Evolutionary conservation across 257 asterid genomes (phyloP), one percentile per base, ranked within the genome.

Genomic region (Nicotiana noctiflora): DNA sequence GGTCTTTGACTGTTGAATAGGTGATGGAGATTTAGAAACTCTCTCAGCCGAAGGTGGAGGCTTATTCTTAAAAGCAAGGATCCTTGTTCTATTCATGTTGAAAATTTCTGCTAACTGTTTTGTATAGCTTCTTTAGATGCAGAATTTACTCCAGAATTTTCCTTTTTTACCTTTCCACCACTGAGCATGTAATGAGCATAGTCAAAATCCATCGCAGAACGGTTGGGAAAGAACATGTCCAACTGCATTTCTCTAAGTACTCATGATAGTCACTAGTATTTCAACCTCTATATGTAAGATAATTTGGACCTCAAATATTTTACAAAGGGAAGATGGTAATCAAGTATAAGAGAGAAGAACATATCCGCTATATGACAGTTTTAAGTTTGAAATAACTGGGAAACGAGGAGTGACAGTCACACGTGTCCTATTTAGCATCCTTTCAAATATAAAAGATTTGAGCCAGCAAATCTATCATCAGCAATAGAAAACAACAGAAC

Each of bases 211-310:
- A 96, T 96, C 0, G 98, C 98, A 6, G 98, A 96, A 77, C 98
- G 90, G 78, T 96, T 96, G 8, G 99, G 99, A 46, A 95, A 94
- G 87, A 95, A 95, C 79, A 98, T 92, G 79, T 95, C 99, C 92
- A 93, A 86, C 99, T 94, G 92, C 61, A 74, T 49, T 74, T 74
- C 79, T 19, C 17, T 32, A 18, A 17, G 10, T 5, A 12, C 37
- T 44, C 57, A 13, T 70, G 32, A 67, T 15, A 53, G 7, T 70
- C 32, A 21, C 37, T 70, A 19, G n/a, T 34, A 46, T 44, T 21
- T 67, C 27, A 18, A 70, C 37, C 18, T 15, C 13, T 44, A 4
- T 44, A 70, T 21, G 59, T 13, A 44, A 44, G 77, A 70, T 70
- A 12, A 40, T 3, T 11, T 44, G 34, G 13, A 70, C 77, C 34